These are phyloP conservation scores for Papilionanthe hybrid DNA, from an alignment of 116 monocot genomes.

Conservation along the genomic window DNA sequence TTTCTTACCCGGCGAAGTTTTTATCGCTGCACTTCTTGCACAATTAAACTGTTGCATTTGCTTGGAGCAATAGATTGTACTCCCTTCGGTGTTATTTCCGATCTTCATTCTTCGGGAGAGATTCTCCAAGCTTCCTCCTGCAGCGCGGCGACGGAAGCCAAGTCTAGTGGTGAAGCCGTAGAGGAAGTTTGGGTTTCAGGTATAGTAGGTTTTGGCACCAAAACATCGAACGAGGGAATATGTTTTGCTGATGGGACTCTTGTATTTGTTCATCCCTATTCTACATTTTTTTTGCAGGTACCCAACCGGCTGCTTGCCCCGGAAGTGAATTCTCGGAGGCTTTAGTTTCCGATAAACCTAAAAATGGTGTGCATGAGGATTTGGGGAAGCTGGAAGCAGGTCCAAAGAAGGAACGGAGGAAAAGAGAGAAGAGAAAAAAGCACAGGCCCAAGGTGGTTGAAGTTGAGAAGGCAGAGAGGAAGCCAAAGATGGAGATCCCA, in stretches of 20 bases:
- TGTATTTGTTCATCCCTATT: background rate
- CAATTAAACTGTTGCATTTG: background rate
- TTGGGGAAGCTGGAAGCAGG: constrained; percentile 24
- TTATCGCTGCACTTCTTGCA: background rate
- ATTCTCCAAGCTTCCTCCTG: background rate
- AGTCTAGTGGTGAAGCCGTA: background rate
- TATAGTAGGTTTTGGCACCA: background rate
- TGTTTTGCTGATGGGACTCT: background rate
- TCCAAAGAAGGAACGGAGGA: constrained; percentile 29
- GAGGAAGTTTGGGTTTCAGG: background rate
- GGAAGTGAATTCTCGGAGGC: background rate
- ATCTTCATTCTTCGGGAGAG: background rate
- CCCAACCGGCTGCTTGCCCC: background rate
- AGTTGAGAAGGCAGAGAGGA: constrained; percentile 29
- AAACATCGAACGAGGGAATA: background rate
- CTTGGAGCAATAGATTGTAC: background rate
- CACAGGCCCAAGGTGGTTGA: constrained; percentile 50
- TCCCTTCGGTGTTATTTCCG: background rate
- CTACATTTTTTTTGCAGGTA: background rate
- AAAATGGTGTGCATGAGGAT: background rate
- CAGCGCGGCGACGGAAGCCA: background rate
- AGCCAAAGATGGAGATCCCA: constrained; percentile 22
- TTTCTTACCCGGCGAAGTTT: too few species aligned
- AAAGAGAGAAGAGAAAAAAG: constrained; percentile 38
- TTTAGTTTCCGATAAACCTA: background rate